phyloP scores from a whole-genome alignment of 768 basidiomycete species.

The Myochromella boudieri region DNA sequence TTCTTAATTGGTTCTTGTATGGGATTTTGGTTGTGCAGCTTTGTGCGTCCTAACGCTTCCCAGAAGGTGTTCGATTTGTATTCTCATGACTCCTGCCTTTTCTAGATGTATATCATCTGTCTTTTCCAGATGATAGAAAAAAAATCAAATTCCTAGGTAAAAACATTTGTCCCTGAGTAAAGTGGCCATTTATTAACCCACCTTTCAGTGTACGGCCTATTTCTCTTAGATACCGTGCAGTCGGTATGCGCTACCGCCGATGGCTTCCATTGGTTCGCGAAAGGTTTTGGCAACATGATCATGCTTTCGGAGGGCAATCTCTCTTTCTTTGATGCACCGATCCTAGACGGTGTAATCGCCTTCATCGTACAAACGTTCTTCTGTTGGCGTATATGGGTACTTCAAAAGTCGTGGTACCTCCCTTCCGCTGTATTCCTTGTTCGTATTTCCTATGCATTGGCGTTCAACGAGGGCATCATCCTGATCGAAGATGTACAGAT shows the following conservation, averaged over 20 bases:
- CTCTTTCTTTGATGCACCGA: conserved; percentile 10
- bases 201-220: conserved; percentile 3
- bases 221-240: background rate
- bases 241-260: conserved; percentile 3
- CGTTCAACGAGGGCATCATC: too few relatives aligned
- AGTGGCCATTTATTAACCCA: too few relatives aligned
- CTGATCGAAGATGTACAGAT: too few relatives aligned
- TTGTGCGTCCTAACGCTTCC: conserved; percentile 2
- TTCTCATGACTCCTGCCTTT: background rate
- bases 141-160: conserved; percentile 2
- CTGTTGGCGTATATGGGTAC: conserved; percentile 12
- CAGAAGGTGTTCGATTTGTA: too few relatives aligned
- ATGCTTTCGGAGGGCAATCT: conserved; percentile 11
- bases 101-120: conserved; percentile 1
- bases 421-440: conserved; percentile 4
- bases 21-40: conserved; percentile 11
- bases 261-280: conserved; percentile 11
- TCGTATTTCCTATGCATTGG: too few relatives aligned
- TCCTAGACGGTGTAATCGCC: conserved; percentile 12
- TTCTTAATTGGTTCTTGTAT: conserved; percentile 14
- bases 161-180: too few relatives aligned
- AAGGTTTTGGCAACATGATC: conserved; percentile 3
- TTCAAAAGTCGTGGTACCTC: conserved; percentile 9
- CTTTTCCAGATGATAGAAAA: background rate
- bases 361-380: conserved; percentile 10